Base-by-base conservation (phyloP, 2,329 filamentous ascomycete genomes). In the Thermothelomyces thermophilus region DNA sequence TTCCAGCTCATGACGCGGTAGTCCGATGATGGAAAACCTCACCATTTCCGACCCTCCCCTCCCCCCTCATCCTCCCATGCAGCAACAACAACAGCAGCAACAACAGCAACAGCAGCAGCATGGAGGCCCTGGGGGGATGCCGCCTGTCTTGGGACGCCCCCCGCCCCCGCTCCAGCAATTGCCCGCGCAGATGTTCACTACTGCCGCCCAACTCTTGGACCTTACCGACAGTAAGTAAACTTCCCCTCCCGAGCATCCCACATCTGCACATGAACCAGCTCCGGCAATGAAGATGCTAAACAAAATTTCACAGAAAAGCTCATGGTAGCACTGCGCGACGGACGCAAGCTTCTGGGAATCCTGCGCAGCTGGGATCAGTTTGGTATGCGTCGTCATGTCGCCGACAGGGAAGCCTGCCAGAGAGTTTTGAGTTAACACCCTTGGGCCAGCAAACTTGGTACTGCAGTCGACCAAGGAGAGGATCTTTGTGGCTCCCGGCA, bases 361-460 rank as follows among this genome's bases (percentile, higher is more conserved):
- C 72, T 98, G 59, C 79, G 93, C 63, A 95, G 88, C 60, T 98
- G 93, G 89, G 93, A 98, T 70, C 93, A 98, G 69, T 97, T 95
- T 64, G 91, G 90, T 95, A 83, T 63, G 75, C 44, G 20, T 42
- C 49, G 31, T 9, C 43, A 46, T 24, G 42, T 19, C 28, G 30
- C 36, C 24, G 19, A 30, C 22, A 47, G 40, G 50, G 28, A 34
- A 16, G 20, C 48, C 11, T 6, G 13, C 39, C 20, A 34, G 24
- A 35, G 28, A 44, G 6, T 14, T 35, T 35, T 56, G 49, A 56
- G 55, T 63, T 63, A 62, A 62, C 62, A 46, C 45, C 24, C 45
- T 48, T 49, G 37, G n/a, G 19, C 46, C 64, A 95, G 91, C 90
- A 60, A 98, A 98, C 68, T 78, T 98, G 53, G 89, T 97, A 54